These are phyloP conservation scores for Elaeagnus macrophylla DNA, from an alignment of 306 rosid genomes.

Conservation along the genomic window DNA sequence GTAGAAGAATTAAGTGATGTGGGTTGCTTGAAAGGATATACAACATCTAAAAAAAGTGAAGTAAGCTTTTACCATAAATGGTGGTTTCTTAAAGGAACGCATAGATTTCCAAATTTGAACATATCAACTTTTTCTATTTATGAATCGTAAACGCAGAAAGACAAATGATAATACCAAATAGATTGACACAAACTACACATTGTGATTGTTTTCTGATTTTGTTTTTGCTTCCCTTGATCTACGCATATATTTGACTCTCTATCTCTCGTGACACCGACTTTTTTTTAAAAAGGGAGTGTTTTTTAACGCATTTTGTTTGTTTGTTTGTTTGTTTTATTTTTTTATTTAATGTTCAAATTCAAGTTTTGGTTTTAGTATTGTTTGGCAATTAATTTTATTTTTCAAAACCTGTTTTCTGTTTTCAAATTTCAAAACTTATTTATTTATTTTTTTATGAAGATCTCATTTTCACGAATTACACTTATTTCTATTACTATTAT, in stretches of 20 bases:
- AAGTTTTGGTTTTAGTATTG: background rate
- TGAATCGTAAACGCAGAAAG: conserved; percentile 27
- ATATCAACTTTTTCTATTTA: conserved; percentile 31
- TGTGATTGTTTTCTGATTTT: conserved; percentile 49
- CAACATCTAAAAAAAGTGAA: conserved; percentile 31
- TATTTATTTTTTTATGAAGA: too few species aligned
- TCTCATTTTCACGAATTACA: too few species aligned
- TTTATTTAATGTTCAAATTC: too few species aligned
- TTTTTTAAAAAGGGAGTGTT: conserved; percentile 37
- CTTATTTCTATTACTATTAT: too few species aligned
- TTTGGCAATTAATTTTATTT: too few species aligned
- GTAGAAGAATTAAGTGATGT: too few species aligned
- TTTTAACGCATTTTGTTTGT: too few species aligned
- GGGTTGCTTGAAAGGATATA: conserved; percentile 61
- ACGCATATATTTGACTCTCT: conserved; percentile 28
- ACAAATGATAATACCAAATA: conserved; percentile 20
- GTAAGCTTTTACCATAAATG: conserved; percentile 35
- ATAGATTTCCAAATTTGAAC: conserved; percentile 40
- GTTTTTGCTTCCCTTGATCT: conserved; percentile 56
- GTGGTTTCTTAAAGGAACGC: conserved; percentile 59
- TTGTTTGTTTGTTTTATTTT: too few species aligned
- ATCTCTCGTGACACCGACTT: conserved; percentile 18
- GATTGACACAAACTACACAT: conserved; percentile 80
- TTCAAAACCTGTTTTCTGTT: too few species aligned
- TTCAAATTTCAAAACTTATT: too few species aligned